Evolutionary conservation across 208 protist species (phyloP).

Genomic region (Leishmania arabica): DNA sequence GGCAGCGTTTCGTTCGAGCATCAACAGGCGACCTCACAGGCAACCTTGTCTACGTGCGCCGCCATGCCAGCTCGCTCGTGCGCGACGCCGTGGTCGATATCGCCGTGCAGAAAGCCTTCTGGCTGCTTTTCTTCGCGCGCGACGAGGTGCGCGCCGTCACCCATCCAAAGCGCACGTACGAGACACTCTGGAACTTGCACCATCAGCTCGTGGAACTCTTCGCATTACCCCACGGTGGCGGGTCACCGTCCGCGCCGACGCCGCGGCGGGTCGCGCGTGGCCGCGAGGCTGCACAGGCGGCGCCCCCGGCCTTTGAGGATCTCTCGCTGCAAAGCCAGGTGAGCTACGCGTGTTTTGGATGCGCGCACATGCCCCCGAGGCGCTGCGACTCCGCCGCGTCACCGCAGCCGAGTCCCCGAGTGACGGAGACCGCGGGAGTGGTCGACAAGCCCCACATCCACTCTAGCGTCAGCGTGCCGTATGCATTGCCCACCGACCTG

Average conservation of each 20-base stretch:
- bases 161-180: conserved; percentile 57
- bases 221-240: not conserved
- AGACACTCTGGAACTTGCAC: conserved; percentile 54
- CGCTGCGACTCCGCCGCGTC: not conserved
- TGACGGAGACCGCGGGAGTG: not conserved
- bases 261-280: too few species aligned
- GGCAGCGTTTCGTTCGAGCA: conserved; percentile 52
- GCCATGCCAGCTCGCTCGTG: conserved; percentile 21
- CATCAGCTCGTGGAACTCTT: conserved; percentile 26
- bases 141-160: conserved; percentile 84
- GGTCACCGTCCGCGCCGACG: not conserved
- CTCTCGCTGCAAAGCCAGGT: conserved; percentile 33
- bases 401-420: not conserved
- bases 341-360: conserved; percentile 53
- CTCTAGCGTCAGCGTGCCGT: not conserved
- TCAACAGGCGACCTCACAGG: conserved; percentile 46
- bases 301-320: conserved; percentile 13
- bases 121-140: conserved; percentile 79
- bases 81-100: conserved; percentile 50
- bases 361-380: conserved; percentile 24
- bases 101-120: conserved; percentile 53
- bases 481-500: conserved; percentile 2
- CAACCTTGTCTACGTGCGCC: conserved; percentile 36
- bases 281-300: not conserved
- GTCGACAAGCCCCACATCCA: not conserved